Evolutionary conservation across 2,329 filamentous ascomycete species (phyloP).

Genomic region (Fusarium sp.): DNA sequence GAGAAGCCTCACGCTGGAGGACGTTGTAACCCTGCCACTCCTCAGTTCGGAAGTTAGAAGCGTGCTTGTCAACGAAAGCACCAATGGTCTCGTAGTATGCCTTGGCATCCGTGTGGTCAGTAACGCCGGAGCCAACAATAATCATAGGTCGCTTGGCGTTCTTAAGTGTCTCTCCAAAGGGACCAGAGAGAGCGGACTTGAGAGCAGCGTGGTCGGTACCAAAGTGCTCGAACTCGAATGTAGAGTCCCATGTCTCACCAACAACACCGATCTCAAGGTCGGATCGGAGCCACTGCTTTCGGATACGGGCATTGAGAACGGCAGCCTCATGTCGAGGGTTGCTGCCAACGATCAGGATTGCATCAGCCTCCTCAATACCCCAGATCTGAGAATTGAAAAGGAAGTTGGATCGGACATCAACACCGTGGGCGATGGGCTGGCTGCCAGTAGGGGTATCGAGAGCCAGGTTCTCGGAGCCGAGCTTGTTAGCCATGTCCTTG

Average conservation of each 20-base stretch:
- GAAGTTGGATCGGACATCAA: constrained; percentile 95
- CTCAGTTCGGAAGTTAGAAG: constrained; percentile 83
- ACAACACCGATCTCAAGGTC: constrained; percentile 93
- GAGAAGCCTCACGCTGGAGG: constrained; percentile 91
- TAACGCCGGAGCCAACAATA: constrained; percentile 89
- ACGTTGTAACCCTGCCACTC: constrained; percentile 99
- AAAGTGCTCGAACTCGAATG: constrained; percentile 94
- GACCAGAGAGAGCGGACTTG: constrained; percentile 84
- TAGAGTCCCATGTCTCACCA: constrained; percentile 90
- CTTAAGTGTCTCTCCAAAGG: constrained; percentile 92
- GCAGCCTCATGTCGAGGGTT: constrained; percentile 97
- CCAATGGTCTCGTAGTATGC: constrained; percentile 93
- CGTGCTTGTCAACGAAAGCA: constrained; percentile 91
- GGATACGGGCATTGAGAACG: constrained; percentile 93
- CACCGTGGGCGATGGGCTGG: constrained; percentile 86
- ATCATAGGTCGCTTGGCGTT: constrained; percentile 95
- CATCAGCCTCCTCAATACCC: constrained; percentile 93
- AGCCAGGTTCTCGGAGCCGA: constrained; percentile 94
- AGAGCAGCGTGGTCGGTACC: constrained; percentile 81
- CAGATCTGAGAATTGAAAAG: constrained; percentile 95
- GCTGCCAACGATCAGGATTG: constrained; percentile 90
- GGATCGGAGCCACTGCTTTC: constrained; percentile 97
- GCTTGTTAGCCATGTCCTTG: constrained; percentile 96
- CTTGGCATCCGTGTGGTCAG: constrained; percentile 91
- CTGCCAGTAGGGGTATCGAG: constrained; percentile 89